Percentiles rank a stretch among this genome's conserved stretches.
Evolutionary conservation across 768 basidiomycete genomes (phyloP).

Genomic region (Boletus reticulatus): DNA sequence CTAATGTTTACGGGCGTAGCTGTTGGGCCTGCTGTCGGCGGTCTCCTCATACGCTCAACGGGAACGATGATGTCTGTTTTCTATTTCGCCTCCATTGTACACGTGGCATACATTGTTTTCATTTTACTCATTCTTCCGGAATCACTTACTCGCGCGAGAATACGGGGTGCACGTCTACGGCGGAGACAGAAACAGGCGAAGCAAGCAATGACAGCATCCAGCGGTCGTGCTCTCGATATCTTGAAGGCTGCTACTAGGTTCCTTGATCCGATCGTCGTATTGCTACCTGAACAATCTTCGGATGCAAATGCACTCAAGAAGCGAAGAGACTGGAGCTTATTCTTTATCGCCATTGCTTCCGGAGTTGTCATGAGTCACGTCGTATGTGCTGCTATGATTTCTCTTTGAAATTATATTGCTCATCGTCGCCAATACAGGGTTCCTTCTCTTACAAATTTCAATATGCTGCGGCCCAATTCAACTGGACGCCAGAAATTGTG

Average conservation of each 20-base stretch:
- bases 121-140: slow-evolving; percentile 72
- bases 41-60: slow-evolving; percentile 58
- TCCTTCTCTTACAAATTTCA: slow-evolving; percentile 59
- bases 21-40: slow-evolving; percentile 72
- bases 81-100: slow-evolving; percentile 56
- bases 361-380: slow-evolving; percentile 44
- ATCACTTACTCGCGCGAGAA: slow-evolving; percentile 57
- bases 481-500: slow-evolving; percentile 67
- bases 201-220: background rate
- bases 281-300: slow-evolving; percentile 44
- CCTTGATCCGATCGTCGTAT: slow-evolving; percentile 67
- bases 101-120: slow-evolving; percentile 47
- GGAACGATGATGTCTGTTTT: slow-evolving; percentile 62
- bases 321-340: slow-evolving; percentile 62
- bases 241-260: slow-evolving; percentile 54
- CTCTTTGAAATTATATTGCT: background rate
- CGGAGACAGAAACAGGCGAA: slow-evolving; percentile 10
- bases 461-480: slow-evolving; percentile 58
- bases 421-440: slow-evolving; percentile 40
- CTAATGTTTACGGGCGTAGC: slow-evolving; percentile 73
- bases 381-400: slow-evolving; percentile 34
- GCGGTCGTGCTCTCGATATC: background rate
- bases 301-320: slow-evolving; percentile 39
- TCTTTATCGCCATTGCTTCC: slow-evolving; percentile 51
- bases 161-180: slow-evolving; percentile 26